Percentiles rank a stretch among this genome's conserved stretches.
Evolutionary conservation across 345 rosid genomes (phyloP).

Genomic region (Lepidium sativum): DNA sequence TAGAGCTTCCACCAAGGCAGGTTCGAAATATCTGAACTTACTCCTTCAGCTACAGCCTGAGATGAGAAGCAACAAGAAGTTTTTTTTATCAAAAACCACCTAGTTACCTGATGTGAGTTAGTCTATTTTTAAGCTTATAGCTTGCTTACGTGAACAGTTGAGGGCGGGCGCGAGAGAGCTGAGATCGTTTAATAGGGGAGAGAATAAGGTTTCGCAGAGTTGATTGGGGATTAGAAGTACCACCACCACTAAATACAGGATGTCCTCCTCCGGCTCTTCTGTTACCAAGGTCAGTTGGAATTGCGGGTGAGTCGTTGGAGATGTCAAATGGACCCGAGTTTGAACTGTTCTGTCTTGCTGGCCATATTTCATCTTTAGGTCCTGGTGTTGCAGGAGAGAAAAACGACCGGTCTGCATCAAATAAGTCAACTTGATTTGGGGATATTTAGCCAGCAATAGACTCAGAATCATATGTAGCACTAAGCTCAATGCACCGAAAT

Average conservation of each 20-base stretch:
- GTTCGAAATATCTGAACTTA: slow-evolving; percentile 3
- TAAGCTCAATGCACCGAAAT: not conserved
- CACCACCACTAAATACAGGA: slow-evolving; percentile 40
- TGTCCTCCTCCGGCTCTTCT: slow-evolving; percentile 39
- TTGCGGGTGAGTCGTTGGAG: slow-evolving; percentile 49
- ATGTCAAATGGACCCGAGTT: slow-evolving; percentile 70
- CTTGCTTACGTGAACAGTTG: slow-evolving; percentile 66
- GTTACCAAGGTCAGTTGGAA: slow-evolving; percentile 51
- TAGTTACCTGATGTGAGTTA: not conserved
- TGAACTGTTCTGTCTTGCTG: slow-evolving; percentile 72
- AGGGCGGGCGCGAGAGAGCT: slow-evolving; percentile 65
- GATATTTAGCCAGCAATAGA: slow-evolving; percentile 29
- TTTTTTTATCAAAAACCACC: not conserved
- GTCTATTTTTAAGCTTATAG: not conserved
- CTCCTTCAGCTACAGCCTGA: slow-evolving; percentile 21
- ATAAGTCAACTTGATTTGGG: slow-evolving; percentile 70
- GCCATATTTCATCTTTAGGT: slow-evolving; percentile 81
- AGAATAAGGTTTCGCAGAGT: slow-evolving; percentile 77
- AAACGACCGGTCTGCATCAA: slow-evolving; percentile 75
- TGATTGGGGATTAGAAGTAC: slow-evolving; percentile 54
- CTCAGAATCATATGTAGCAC: slow-evolving; percentile 4
- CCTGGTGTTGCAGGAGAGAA: slow-evolving; percentile 94
- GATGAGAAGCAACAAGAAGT: not conserved
- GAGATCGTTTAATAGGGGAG: slow-evolving; percentile 92
- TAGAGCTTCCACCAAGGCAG: slow-evolving; percentile 17